Evolutionary conservation across 345 rosid species (phyloP), one percentile per base, ranked within the genome.

Genomic region (Pugionium cornutum): DNA sequence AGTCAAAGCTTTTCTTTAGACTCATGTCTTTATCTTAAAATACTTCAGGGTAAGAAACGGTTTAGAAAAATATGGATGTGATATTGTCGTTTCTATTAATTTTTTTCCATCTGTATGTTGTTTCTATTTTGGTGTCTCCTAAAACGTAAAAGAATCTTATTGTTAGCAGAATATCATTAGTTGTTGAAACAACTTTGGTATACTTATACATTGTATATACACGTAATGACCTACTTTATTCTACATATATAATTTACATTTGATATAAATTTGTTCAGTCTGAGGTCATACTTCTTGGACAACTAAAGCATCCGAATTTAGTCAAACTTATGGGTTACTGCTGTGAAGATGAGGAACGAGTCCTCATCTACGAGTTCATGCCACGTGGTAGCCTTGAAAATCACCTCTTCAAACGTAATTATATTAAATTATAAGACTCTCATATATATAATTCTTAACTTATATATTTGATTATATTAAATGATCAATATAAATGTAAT

Each of bases 331-430:
- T n/a, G n/a, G n/a, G n/a, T n/a, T n/a, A n/a, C n/a, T 92, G 98
- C 45, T 92, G 96, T 25, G 92, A 92, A 72, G 92, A 89, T 2
- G 96, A 89, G 54, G 92, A 92, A 62, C 78, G 98, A 26, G 90
- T 92, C 18, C 89, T 92, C 2, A 90, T 92, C 0, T 92, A 92
- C n/a, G n/a, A n/a, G n/a, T n/a, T n/a, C n/a, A n/a, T n/a, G n/a
- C n/a, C n/a, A n/a, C n/a, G n/a, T n/a, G 97, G 98, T 46, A 92
- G 98, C 75, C 68, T 92, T 25, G 98, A 92, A 71, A 92, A 92
- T 47, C 98, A 89, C 69, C 76, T 92, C n/a, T 92, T 92, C 68
- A 89, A 74, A 74, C 88, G 98, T 86, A 67, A 64, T n/a, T n/a
- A n/a, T n/a, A n/a, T n/a, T n/a, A n/a, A n/a, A n/a, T n/a, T n/a